Base-by-base conservation (phyloP, 371 early-diverging fungal genomes). In the Blyttiomyces sp. region DNA sequence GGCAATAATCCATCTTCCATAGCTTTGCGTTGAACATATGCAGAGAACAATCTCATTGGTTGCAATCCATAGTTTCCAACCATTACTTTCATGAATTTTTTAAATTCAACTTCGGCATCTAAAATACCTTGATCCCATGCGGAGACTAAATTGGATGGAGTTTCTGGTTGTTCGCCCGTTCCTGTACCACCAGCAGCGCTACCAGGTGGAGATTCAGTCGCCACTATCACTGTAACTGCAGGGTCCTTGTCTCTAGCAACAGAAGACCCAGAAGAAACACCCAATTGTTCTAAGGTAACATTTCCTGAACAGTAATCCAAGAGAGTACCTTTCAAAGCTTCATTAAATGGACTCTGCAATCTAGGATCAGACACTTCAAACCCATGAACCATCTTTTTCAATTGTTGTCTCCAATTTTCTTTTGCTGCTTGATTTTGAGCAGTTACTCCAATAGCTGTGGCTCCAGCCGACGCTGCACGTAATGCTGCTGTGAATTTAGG, bases 361-460 rank as follows among this genome's bases (percentile, higher is more conserved):
- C 19, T 3, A 27, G 5, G 9, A 1, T 33, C 39, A n/a, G n/a
- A n/a, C 17, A 16, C 30, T 27, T 57, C 50, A 36, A 50, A 26
- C 19, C 43, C 57, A 19, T 56, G 32, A 6, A 69, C 46, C 4
- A 62, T 16, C 27, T 45, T 31, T 13, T 50, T 54, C 19, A 74
- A 44, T 17, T 35, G 13, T 13, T 19, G 49, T 49, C 55, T 28
- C 74, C 74, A 73, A 34, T 68, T 66, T 1, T 63, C 74, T 24
- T 52, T 44, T n/a, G 52, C 32, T 11, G 61, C 21, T 13, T 23
- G 30, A 11, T 11, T 46, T 17, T 6, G n/a, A 7, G 57, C 9
- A 30, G 43, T 51, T 28, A 13, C 13, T 16, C 39, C 13, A 39
- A 16, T 39, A 16, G 39, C 48, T 31, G 13, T 6, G 6, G 42